Percentiles rank a stretch among this genome's conserved stretches.
Evolutionary conservation across 2,329 filamentous ascomycete genomes (phyloP).

Genomic region (Fusarium papillatum): DNA sequence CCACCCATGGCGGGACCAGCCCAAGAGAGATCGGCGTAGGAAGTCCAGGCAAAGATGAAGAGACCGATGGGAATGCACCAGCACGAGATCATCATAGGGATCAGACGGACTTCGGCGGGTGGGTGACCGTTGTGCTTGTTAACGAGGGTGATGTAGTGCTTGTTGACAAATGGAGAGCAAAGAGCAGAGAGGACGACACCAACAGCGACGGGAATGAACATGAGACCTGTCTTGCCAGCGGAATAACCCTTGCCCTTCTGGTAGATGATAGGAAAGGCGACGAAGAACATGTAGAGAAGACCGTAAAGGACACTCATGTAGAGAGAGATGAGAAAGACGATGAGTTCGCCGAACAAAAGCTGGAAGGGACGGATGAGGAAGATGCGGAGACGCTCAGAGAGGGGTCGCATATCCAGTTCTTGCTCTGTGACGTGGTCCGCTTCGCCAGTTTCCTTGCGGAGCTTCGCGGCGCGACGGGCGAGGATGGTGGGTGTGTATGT

Average conservation of each 20-base stretch:
- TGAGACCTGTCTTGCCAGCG: slow-evolving; percentile 81
- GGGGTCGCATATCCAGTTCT: slow-evolving; percentile 80
- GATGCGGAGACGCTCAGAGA: slow-evolving; percentile 77
- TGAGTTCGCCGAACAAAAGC: slow-evolving; percentile 86
- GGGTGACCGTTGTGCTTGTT: slow-evolving; percentile 77
- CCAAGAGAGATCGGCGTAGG: slow-evolving; percentile 76
- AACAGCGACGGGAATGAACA: slow-evolving; percentile 88
- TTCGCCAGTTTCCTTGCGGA: slow-evolving; percentile 78
- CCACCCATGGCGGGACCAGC: slow-evolving; percentile 80
- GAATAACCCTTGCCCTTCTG: slow-evolving; percentile 84
- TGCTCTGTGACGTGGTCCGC: slow-evolving; percentile 81
- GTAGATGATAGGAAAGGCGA: slow-evolving; percentile 80
- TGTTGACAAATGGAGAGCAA: slow-evolving; percentile 82
- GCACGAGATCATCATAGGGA: slow-evolving; percentile 86
- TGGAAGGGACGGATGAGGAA: slow-evolving; percentile 89
- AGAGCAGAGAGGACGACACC: slow-evolving; percentile 78
- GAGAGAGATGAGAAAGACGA: slow-evolving; percentile 85
- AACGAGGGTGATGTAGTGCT: slow-evolving; percentile 79
- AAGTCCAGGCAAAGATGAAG: slow-evolving; percentile 73
- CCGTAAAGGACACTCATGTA: slow-evolving; percentile 91
- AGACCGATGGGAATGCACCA: slow-evolving; percentile 76
- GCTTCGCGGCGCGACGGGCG: slow-evolving; percentile 75
- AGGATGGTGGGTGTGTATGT: slow-evolving; percentile 89
- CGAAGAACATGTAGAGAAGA: slow-evolving; percentile 83
- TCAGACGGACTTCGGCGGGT: slow-evolving; percentile 82